Conservation (phyloP, 768 basidiomycete species). For the Suillus paluster region DNA sequence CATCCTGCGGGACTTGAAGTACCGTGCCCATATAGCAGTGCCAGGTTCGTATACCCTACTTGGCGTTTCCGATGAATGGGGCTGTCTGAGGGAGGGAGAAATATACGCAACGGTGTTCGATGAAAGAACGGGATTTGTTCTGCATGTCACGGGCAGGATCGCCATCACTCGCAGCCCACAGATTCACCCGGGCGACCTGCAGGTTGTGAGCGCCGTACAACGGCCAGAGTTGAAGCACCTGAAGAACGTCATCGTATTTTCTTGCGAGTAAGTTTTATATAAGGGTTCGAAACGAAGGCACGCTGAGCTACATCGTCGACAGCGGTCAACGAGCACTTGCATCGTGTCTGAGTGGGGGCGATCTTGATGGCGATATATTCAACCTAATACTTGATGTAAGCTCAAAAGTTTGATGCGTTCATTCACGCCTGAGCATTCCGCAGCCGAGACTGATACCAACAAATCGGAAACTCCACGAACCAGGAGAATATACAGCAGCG, state of each 20-base stretch:
- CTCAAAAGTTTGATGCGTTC: slow-evolving; percentile 3
- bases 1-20: slow-evolving; percentile 55
- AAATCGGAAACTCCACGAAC: slow-evolving; percentile 26
- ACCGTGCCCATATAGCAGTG: slow-evolving; percentile 53
- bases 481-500: slow-evolving; percentile 57
- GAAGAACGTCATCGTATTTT: slow-evolving; percentile 54
- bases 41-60: slow-evolving; percentile 54
- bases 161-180: slow-evolving; percentile 55
- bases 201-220: slow-evolving; percentile 47
- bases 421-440: not conserved
- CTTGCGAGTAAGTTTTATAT: slow-evolving; percentile 40
- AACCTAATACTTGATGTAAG: slow-evolving; percentile 48
- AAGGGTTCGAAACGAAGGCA: not conserved
- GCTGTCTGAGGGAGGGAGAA: slow-evolving; percentile 48
- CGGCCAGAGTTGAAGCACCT: slow-evolving; percentile 43
- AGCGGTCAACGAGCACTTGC: slow-evolving; percentile 59
- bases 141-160: slow-evolving; percentile 41
- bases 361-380: slow-evolving; percentile 69
- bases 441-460: slow-evolving; percentile 38
- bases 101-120: slow-evolving; percentile 49
- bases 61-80: slow-evolving; percentile 57
- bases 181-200: slow-evolving; percentile 55
- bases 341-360: slow-evolving; percentile 68
- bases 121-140: slow-evolving; percentile 29
- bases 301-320: not conserved